Base-by-base conservation (phyloP, 2,329 filamentous ascomycete species). In the Thielaviopsis euricoi region DNA sequence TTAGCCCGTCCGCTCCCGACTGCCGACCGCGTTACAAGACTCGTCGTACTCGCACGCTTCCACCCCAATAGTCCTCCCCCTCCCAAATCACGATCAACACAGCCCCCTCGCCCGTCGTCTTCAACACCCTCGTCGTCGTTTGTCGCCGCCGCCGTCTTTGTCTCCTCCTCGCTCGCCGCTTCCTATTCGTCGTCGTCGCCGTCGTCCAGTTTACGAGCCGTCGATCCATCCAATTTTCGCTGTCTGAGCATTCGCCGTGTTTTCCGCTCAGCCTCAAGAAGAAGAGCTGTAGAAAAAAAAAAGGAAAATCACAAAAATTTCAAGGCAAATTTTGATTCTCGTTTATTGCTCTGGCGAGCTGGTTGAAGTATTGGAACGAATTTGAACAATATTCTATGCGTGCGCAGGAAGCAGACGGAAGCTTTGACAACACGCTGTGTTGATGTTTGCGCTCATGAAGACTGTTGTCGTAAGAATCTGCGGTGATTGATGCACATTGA, bases 361-460 rank as follows among this genome's bases (percentile, higher is more conserved):
- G 52, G 55, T 21, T 56, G 54, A 57, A 57, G 58, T 60, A 60
- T 60, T 43, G 51, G 56, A 37, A 48, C 51, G 56, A 46, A 56
- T 46, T 43, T 52, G 26, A 57, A 57, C 55, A 48, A n/a, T 56
- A 40, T 50, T 9, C 13, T 50, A n/a, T 43, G 54, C 33, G 54
- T 21, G 54, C 54, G 54, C 54, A 56, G 43, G 43, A n/a, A 48
- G 54, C 43, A 49, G 37, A 29, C 43, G n/a, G 49, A 56, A 50
- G 54, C 43, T 49, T 56, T 65, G 60, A 63, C 62, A 61, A 65
- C 50, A 17, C 26, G 10, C n/a, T 52, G 22, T 52, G 22, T 17
- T 52, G 23, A 19, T 52, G 43, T 48, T 48, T 48, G 43, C 43
- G 43, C 43, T 17, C n/a, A 17, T 19, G 10, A n/a, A 10, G 7